Evolutionary conservation across 345 rosid species (phyloP).

Genomic region (Kernera saxatilis): DNA sequence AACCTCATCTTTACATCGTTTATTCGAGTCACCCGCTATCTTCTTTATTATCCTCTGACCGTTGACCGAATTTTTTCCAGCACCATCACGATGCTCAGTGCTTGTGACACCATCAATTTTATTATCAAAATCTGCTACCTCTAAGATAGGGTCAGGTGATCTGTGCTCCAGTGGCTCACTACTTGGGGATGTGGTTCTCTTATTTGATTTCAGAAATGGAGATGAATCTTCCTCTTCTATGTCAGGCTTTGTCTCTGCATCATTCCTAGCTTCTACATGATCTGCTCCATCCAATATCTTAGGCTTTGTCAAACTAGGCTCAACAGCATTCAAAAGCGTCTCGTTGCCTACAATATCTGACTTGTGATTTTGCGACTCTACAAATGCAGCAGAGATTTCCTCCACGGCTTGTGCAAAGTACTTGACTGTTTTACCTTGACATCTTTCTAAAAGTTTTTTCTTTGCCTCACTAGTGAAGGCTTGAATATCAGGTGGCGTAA

Average conservation of each 20-base stretch:
- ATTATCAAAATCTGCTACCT: slow-evolving; percentile 34
- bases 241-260: slow-evolving; percentile 46
- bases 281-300: slow-evolving; percentile 32
- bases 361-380: slow-evolving; percentile 51
- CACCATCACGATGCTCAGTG: slow-evolving; percentile 32
- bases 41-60: slow-evolving; percentile 37
- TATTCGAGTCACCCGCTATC: slow-evolving; percentile 18
- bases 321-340: slow-evolving; percentile 38
- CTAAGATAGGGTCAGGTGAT: slow-evolving; percentile 24
- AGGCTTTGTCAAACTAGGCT: slow-evolving; percentile 43
- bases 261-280: slow-evolving; percentile 33
- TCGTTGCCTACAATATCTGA: slow-evolving; percentile 40
- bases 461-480: slow-evolving; percentile 71
- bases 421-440: slow-evolving; percentile 69
- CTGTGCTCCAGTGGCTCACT: slow-evolving; percentile 31
- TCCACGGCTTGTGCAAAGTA: slow-evolving; percentile 73
- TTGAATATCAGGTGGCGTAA: slow-evolving; percentile 76
- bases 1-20: slow-evolving; percentile 29
- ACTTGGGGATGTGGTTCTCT: slow-evolving; percentile 33
- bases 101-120: slow-evolving; percentile 15
- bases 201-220: slow-evolving; percentile 36
- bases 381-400: slow-evolving; percentile 80
- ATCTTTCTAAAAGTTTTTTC: slow-evolving; percentile 52
- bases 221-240: slow-evolving; percentile 34
- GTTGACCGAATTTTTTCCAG: slow-evolving; percentile 27